Conservation (phyloP, 257 asterid species). For the Striga asiatica region DNA sequence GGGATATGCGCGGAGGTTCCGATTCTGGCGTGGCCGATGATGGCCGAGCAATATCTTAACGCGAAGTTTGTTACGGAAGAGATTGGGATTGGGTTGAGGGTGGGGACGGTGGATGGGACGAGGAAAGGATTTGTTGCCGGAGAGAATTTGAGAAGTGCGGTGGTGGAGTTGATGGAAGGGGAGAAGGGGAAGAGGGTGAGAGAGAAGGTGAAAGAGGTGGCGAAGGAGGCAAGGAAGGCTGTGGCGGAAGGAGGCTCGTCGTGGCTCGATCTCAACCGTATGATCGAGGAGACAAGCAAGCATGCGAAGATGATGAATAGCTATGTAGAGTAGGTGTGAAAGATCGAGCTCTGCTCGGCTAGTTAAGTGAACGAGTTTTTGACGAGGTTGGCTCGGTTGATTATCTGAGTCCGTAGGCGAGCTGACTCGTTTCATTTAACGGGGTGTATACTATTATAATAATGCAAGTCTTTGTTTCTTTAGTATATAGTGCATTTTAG, state of each 20-base stretch:
- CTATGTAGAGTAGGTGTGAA: no score
- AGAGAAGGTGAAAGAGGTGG: slow-evolving; percentile 29
- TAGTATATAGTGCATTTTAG: no score
- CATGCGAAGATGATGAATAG: no score
- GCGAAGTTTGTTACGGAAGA: slow-evolving; percentile 61
- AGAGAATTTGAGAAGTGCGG: slow-evolving; percentile 28
- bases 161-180: slow-evolving; percentile 51
- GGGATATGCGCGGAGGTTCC: slow-evolving; percentile 67
- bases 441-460: no score
- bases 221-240: slow-evolving; percentile 33
- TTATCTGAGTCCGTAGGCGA: no score
- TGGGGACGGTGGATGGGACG: slow-evolving; percentile 26
- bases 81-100: slow-evolving; percentile 38
- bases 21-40: slow-evolving; percentile 72
- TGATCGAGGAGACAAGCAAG: slow-evolving; percentile 24
- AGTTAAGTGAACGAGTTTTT: no score
- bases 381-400: no score
- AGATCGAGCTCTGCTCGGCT: no score
- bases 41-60: slow-evolving; percentile 64
- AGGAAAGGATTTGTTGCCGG: slow-evolving; percentile 44
- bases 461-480: no score
- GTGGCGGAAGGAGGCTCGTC: slow-evolving; percentile 59
- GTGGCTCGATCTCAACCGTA: slow-evolving; percentile 29
- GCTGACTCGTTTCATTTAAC: no score
- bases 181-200: slow-evolving; percentile 30